Evolutionary conservation across 129 eudicot genomes (phyloP).

Genomic region (Helianthus annuus): HanXRQr2.0-SUNRISE NC_035444.2:13343581-13344080

Average conservation of each 20-base stretch:
- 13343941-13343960: conserved; percentile 25
- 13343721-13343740: too few species aligned
- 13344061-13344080: not conserved
- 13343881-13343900: conserved; percentile 24
- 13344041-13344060: conserved; percentile 2
- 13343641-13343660: too few species aligned
- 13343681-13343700: too few species aligned
- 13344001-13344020: conserved; percentile 36
- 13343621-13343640: too few species aligned
- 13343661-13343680: too few species aligned
- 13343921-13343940: conserved; percentile 24
- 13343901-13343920: conserved; percentile 23
- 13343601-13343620: too few species aligned
- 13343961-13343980: conserved; percentile 54
- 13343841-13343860: not conserved
- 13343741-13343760: too few species aligned
- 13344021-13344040: conserved; percentile 74
- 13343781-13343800: too few species aligned
- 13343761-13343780: too few species aligned
- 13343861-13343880: not conserved
- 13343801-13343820: too few species aligned
- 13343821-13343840: not conserved
- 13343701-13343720: too few species aligned
- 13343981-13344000: conserved; percentile 41
- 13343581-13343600: too few species aligned